Percentiles rank a stretch among this genome's conserved stretches.
These are phyloP conservation scores for Nigrospora osmanthi DNA, from an alignment of 2,329 filamentous ascomycete species.

Conservation along the genomic window DNA sequence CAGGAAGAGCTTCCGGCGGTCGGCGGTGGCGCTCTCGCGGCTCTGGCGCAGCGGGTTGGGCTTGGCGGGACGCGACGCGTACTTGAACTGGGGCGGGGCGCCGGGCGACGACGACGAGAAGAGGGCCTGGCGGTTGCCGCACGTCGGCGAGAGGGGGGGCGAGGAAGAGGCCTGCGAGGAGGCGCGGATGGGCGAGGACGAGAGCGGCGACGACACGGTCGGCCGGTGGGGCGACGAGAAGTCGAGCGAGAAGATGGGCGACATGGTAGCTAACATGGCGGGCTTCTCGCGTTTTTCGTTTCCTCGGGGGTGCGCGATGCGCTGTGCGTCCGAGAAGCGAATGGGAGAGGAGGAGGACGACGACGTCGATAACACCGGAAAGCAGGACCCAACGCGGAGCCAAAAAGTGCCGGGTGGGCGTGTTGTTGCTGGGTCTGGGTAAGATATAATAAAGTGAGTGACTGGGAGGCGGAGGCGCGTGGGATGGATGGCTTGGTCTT, in stretches of 20 bases:
- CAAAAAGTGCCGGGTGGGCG: no score
- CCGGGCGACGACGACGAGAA: conserved; percentile 28
- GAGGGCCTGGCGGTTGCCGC: conserved; percentile 27
- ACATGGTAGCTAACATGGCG: conserved; percentile 26
- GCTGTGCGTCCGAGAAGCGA: no score
- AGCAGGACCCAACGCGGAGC: no score
- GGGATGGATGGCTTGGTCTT: no score
- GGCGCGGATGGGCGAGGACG: conserved; percentile 50
- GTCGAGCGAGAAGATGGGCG: conserved; percentile 32
- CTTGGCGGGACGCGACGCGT: conserved; percentile 46
- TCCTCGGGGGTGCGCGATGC: no score
- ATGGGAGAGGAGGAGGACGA: no score
- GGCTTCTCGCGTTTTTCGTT: not conserved
- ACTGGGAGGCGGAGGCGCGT: no score
- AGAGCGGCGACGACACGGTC: conserved; percentile 45
- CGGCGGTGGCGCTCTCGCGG: conserved; percentile 55
- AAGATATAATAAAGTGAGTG: no score
- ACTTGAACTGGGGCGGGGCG: conserved; percentile 28
- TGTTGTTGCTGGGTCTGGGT: no score
- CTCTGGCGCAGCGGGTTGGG: conserved; percentile 55
- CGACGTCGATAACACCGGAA: no score
- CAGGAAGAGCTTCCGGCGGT: conserved; percentile 60
- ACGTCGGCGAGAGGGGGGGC: conserved; percentile 32
- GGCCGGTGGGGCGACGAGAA: conserved; percentile 36
- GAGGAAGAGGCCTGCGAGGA: conserved; percentile 38